These are phyloP conservation scores for Cetraspora pellucida DNA, from an alignment of 192 early-diverging fungal species.

Conservation along the genomic window DNA sequence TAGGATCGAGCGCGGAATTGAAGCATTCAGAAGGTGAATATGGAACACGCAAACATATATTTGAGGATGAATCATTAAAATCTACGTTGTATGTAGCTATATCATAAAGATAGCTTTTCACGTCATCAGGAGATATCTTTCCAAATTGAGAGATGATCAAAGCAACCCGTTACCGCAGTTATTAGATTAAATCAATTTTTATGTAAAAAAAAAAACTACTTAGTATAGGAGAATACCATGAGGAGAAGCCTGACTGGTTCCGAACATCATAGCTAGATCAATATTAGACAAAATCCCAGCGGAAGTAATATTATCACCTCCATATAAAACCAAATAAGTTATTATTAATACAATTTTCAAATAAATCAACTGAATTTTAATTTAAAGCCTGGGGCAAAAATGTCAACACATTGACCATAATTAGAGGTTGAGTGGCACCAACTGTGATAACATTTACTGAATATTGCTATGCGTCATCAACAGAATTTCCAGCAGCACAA, in stretches of 20 bases:
- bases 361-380: too few species aligned
- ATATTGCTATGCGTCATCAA: slow-evolving; percentile 53
- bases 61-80: too few species aligned
- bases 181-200: too few species aligned
- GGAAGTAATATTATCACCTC: slow-evolving; percentile 51
- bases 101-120: too few species aligned
- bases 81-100: too few species aligned
- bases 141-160: slow-evolving; percentile 16
- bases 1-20: too few species aligned
- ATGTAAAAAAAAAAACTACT: too few species aligned
- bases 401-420: slow-evolving; percentile 90
- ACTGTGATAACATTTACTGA: slow-evolving; percentile 72
- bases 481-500: slow-evolving; percentile 63
- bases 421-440: slow-evolving; percentile 77
- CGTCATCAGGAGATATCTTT: background rate
- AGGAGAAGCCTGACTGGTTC: slow-evolving; percentile 63
- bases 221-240: too few species aligned
- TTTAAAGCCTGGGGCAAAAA: slow-evolving; percentile 93
- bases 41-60: too few species aligned
- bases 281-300: slow-evolving; percentile 45
- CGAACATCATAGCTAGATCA: slow-evolving; percentile 45
- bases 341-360: too few species aligned
- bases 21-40: too few species aligned
- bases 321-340: too few species aligned
- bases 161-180: slow-evolving; percentile 58